A percentile compares a stretch with the other conserved stretches of the same genome.
Conservation (phyloP, 2,329 filamentous ascomycete species). For the Stagonosporopsis rhizophila region DNA sequence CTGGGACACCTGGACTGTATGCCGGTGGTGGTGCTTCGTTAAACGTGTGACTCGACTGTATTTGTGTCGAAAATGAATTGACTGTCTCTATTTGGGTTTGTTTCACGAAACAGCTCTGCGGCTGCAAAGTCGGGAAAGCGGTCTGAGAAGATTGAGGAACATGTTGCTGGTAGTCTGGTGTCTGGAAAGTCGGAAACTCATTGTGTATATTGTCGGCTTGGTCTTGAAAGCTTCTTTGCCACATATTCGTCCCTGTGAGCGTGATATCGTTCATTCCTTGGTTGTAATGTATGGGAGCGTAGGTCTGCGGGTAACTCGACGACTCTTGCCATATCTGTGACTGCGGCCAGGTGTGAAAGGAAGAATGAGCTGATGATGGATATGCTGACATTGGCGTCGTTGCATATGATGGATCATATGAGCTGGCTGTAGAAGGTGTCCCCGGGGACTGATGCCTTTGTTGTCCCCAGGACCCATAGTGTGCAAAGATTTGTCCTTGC, state of each 20-base stretch:
- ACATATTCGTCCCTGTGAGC: not conserved
- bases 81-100: not conserved
- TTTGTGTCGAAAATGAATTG: not conserved
- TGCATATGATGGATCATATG: not conserved
- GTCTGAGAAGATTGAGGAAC: too few relatives aligned
- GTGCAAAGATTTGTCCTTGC: not conserved
- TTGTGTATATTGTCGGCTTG: not conserved
- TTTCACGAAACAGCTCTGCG: conserved; percentile 1
- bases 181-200: not conserved
- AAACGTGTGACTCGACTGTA: not conserved
- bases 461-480: not conserved
- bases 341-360: not conserved
- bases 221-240: not conserved
- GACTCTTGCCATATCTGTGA: not conserved
- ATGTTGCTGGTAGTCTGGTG: not conserved
- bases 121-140: not conserved
- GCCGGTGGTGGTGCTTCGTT: conserved; percentile 1
- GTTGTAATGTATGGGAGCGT: not conserved
- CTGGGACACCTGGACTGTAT: not conserved
- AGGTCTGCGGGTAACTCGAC: not conserved
- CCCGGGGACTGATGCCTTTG: not conserved
- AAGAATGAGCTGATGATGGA: not conserved
- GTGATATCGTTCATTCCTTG: too few relatives aligned
- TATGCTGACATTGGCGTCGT: conserved; percentile 6
- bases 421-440: not conserved